Conservation (phyloP, 2,329 filamentous ascomycete genomes). For the Fusarium lateritium region DNA sequence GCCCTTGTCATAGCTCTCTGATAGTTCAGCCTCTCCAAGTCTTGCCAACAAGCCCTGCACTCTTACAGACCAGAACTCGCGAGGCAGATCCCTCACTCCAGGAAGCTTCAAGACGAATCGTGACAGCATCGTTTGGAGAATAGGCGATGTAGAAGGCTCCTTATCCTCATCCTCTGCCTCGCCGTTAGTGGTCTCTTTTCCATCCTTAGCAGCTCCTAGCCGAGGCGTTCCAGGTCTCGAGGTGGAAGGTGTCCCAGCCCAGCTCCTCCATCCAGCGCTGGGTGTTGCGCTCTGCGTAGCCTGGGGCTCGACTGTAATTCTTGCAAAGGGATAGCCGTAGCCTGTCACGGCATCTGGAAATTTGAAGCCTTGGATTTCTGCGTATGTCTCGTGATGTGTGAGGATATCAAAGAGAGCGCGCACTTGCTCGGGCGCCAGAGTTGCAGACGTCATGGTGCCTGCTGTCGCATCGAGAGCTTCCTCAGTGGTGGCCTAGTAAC, state of each 20-base stretch:
- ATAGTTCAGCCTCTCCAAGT: constrained; percentile 78
- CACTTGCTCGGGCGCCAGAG: constrained; percentile 59
- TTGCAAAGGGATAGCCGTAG: constrained; percentile 79
- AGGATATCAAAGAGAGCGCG: constrained; percentile 72
- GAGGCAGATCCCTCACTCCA: constrained; percentile 73
- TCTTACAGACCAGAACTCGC: constrained; percentile 76
- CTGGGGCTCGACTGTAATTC: constrained; percentile 35
- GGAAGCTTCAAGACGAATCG: constrained; percentile 77
- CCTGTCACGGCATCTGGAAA: constrained; percentile 72
- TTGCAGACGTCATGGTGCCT: constrained; percentile 43
- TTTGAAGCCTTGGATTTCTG: constrained; percentile 82
- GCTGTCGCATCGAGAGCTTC: constrained; percentile 27
- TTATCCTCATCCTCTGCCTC: constrained; percentile 42
- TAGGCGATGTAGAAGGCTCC: constrained; percentile 67
- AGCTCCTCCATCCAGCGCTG: constrained; percentile 38
- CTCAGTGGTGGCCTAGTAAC: not conserved
- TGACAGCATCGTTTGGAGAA: constrained; percentile 78
- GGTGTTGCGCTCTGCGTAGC: constrained; percentile 23
- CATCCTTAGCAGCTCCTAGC: constrained; percentile 36
- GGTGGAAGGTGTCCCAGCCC: constrained; percentile 44
- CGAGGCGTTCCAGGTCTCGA: constrained; percentile 50
- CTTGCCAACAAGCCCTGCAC: constrained; percentile 72
- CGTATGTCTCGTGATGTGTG: constrained; percentile 71
- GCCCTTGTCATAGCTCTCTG: constrained; percentile 87
- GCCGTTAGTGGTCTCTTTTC: constrained; percentile 4